Base-by-base conservation (phyloP, 176 grass and related monocot genomes). In the Eremochloa ophiuroides region DNA sequence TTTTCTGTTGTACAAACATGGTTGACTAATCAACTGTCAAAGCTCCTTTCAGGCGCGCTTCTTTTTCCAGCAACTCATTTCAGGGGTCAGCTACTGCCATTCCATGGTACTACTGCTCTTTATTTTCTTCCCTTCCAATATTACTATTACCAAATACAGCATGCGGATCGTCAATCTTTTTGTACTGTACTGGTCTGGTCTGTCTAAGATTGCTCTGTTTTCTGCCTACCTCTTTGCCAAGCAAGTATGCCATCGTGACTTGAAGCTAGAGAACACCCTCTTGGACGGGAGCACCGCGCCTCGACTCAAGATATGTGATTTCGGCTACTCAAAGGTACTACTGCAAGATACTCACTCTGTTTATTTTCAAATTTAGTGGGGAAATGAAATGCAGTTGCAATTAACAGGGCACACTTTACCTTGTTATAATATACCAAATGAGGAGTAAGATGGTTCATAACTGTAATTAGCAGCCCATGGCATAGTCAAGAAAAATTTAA, bases 191-290 rank as follows among this genome's bases (percentile, higher is more conserved):
- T 48, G 41, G 30, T 31, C 18, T 47, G 22, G 23, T 47, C 18
- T 58, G 27, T 14, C 65, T 78, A 76, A 89, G 79, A 25, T 59
- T 28, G n/a, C n/a, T 68, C 31, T 55, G 26, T 73, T 72, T 56
- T 71, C 41, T 75, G 33, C 38, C 64, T 31, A 41, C 41, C 5
- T 55, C 44, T 78, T 79, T 74, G 37, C 87, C 72, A 80, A 94
- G 92, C 88, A 94, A 94, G 84, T 94, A 64, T 94, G 92, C 17
- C 92, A 94, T 76, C 92, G 92, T 64, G 92, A 94, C 89, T 20
- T 94, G 80, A 94, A 94, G 75, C 82, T 94, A 39, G 92, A 94
- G 85, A 94, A 94, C 61, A 91, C 88, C 23, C 79, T 94, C n/a
- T 33, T 94, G 43, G 86, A 94, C 17, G 89, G 92, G 20, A 94